Conservation (phyloP, 2,329 filamentous ascomycete genomes). For the Botrytis porri region DNA sequence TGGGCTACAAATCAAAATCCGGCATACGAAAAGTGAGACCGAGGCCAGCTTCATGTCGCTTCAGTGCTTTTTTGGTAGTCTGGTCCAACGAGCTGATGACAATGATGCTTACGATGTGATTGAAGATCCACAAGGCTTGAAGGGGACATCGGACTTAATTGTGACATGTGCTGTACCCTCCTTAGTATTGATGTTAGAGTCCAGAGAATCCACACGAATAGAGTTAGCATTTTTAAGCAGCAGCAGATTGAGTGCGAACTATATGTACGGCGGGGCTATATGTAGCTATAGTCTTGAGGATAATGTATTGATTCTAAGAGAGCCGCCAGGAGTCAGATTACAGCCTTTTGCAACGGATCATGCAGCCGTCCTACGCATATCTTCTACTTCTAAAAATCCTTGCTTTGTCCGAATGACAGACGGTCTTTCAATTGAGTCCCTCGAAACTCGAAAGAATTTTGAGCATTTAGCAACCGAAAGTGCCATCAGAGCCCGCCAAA, state of each 20-base stretch:
- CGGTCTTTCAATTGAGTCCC: background rate
- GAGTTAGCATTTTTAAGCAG: background rate
- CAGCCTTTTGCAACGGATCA: rapidly evolving
- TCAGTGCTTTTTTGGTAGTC: constrained; percentile 12
- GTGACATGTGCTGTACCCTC: constrained; percentile 5
- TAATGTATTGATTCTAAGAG: background rate
- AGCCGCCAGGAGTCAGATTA: background rate
- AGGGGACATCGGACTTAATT: background rate
- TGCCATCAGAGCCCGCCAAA: background rate
- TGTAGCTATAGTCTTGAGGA: constrained; percentile 2
- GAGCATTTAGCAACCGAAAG: background rate
- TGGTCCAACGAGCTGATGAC: background rate
- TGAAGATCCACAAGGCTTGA: background rate
- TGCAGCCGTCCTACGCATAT: background rate
- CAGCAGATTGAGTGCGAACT: background rate
- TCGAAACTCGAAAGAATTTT: background rate
- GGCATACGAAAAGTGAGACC: background rate
- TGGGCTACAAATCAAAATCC: background rate
- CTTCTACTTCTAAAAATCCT: background rate
- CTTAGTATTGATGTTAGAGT: background rate
- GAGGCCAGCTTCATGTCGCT: background rate
- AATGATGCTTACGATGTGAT: background rate
- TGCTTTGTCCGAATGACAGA: background rate
- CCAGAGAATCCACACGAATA: background rate
- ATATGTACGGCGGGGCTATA: background rate